Evolutionary conservation across 2,329 filamentous ascomycete species (phyloP).

Genomic region (Aspergillus fumigatus): DNA sequence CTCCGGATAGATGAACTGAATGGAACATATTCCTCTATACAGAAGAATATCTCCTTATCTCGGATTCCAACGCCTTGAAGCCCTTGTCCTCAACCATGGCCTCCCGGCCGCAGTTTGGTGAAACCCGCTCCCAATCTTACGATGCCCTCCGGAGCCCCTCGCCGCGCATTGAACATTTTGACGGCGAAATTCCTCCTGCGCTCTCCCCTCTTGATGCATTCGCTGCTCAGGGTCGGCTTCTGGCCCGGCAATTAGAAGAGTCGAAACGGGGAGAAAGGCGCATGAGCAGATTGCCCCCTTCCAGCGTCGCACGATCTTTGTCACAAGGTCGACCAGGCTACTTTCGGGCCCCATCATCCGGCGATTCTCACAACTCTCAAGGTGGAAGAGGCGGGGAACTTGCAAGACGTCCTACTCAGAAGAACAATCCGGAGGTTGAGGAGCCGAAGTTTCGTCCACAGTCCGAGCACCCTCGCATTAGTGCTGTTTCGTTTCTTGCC

Average conservation of each 20-base stretch:
- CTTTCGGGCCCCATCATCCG: slow-evolving; percentile 69
- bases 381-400: slow-evolving; percentile 15
- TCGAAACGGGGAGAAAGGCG: slow-evolving; percentile 68
- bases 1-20: slow-evolving; percentile 13
- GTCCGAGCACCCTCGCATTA: slow-evolving; percentile 73
- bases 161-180: slow-evolving; percentile 67
- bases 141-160: slow-evolving; percentile 55
- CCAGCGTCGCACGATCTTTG: slow-evolving; percentile 77
- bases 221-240: slow-evolving; percentile 79
- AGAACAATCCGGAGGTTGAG: slow-evolving; percentile 35
- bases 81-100: slow-evolving; percentile 41
- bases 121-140: slow-evolving; percentile 56
- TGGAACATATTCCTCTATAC: neutral
- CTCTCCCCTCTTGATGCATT: slow-evolving; percentile 94
- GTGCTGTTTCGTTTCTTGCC: slow-evolving; percentile 47
- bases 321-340: slow-evolving; percentile 74
- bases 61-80: slow-evolving; percentile 4
- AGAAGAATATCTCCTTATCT: neutral
- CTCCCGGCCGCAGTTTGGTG: slow-evolving; percentile 55
- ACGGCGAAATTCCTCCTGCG: slow-evolving; percentile 75
- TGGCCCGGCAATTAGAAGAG: slow-evolving; percentile 83
- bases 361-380: slow-evolving; percentile 35
- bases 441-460: slow-evolving; percentile 55
- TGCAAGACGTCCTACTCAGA: slow-evolving; percentile 37
- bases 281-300: slow-evolving; percentile 78